Evolutionary conservation across 768 basidiomycete genomes (phyloP).

Genomic region (Macrolepiota albuminosa): DNA sequence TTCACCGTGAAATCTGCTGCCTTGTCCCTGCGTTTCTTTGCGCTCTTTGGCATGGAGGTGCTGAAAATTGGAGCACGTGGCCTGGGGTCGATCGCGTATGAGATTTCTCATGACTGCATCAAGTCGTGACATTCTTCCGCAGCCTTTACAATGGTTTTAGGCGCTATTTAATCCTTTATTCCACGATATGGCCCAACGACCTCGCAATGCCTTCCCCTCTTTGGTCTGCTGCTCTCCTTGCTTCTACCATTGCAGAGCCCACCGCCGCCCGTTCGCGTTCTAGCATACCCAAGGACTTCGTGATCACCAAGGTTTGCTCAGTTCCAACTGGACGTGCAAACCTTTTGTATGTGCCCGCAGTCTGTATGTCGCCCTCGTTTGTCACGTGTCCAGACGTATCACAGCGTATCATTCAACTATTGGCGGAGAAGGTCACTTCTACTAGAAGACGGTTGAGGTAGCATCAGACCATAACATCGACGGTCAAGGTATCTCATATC

Average conservation of each 20-base stretch:
- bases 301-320: constrained; percentile 33
- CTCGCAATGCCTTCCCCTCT: constrained; percentile 6
- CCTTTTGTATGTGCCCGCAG: constrained; percentile 39
- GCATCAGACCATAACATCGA: constrained; percentile 54
- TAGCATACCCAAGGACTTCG: constrained; percentile 34
- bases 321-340: constrained; percentile 43
- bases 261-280: background rate
- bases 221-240: constrained; percentile 6
- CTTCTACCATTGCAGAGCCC: constrained; percentile 3
- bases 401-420: constrained; percentile 49
- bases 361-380: constrained; percentile 30
- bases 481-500: constrained; percentile 36
- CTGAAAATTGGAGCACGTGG: constrained; percentile 3
- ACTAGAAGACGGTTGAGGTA: constrained; percentile 37
- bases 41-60: constrained; percentile 71
- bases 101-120: background rate
- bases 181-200: background rate
- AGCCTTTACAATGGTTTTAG: background rate
- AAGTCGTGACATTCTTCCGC: constrained; percentile 16
- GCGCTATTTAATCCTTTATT: background rate
- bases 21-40: constrained; percentile 85
- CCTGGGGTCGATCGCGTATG: background rate
- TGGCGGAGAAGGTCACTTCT: constrained; percentile 55
- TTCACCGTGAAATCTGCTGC: constrained; percentile 79
- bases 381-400: background rate